phyloP scores from a whole-genome alignment of 768 basidiomycete genomes.

The Tephrocybe sp. region DNA sequence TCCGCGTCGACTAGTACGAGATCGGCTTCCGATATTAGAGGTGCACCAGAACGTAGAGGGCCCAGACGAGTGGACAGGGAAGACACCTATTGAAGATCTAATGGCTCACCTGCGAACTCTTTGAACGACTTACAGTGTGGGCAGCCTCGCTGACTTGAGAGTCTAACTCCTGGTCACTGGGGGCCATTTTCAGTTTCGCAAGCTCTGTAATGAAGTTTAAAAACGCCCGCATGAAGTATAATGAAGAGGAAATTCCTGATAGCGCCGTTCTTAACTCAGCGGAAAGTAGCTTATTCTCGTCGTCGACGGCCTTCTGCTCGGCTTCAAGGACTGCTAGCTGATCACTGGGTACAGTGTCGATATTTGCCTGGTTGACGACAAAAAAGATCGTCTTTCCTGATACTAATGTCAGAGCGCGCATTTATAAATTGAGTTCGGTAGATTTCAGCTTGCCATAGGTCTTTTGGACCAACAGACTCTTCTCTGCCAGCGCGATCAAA shows the following conservation, averaged over 20 bases:
- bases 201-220: conserved; percentile 50
- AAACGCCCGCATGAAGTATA: conserved; percentile 16
- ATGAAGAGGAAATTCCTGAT: conserved; percentile 34
- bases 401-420: conserved; percentile 10
- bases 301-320: conserved; percentile 57
- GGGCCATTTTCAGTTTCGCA: conserved; percentile 56
- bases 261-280: conserved; percentile 50
- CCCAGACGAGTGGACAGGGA: conserved; percentile 50
- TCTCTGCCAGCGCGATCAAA: conserved; percentile 78
- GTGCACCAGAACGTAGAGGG: conserved; percentile 67
- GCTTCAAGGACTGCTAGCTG: conserved; percentile 60
- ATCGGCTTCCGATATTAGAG: conserved; percentile 71
- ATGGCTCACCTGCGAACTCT: conserved; percentile 5
- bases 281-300: conserved; percentile 54
- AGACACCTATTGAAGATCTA: conserved; percentile 39
- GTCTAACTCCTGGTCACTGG: conserved; percentile 70
- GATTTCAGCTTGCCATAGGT: conserved; percentile 58
- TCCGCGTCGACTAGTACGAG: conserved; percentile 67
- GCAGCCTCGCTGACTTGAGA: conserved; percentile 50
- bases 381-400: conserved; percentile 86
- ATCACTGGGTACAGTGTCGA: conserved; percentile 63
- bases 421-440: conserved; percentile 9
- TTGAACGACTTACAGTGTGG: conserved; percentile 44
- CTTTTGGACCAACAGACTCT: conserved; percentile 80
- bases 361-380: conserved; percentile 77